phyloP scores from a whole-genome alignment of 2,329 filamentous ascomycete species.

The Parasarocladium wereldwijsianum region DNA sequence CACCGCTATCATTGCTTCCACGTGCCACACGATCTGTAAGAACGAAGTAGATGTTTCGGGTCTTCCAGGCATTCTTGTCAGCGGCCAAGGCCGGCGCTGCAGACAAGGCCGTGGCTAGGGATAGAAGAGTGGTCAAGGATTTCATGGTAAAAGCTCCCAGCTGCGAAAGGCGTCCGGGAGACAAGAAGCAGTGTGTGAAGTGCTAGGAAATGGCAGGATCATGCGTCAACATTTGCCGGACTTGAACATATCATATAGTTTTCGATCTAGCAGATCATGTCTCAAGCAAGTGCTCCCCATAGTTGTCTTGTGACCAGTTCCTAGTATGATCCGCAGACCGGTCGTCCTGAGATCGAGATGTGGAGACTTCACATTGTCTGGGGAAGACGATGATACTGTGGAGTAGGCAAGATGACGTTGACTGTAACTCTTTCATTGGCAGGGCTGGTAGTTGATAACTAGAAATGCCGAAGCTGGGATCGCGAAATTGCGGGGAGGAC shows the following conservation, averaged over 20 bases:
- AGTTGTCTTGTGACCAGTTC: not conserved
- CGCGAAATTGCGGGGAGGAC: not conserved
- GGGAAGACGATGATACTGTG: not conserved
- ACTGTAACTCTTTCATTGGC: too few relatives aligned
- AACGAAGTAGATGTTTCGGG: conserved; percentile 42
- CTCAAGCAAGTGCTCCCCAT: not conserved
- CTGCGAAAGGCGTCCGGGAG: not conserved
- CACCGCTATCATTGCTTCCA: conserved; percentile 24
- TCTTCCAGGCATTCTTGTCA: conserved; percentile 30
- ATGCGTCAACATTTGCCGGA: not conserved
- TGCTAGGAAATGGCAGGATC: not conserved
- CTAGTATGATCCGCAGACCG: not conserved
- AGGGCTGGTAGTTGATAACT: not conserved
- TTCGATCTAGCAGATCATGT: not conserved
- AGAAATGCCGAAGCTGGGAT: not conserved
- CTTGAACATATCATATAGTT: not conserved
- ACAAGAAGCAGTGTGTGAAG: not conserved
- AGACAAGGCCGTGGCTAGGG: conserved; percentile 3
- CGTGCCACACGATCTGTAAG: conserved; percentile 41
- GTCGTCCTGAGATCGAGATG: not conserved
- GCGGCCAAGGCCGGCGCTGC: conserved; percentile 12
- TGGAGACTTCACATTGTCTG: not conserved
- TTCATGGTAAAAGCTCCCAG: conserved; percentile 5
- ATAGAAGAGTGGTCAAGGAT: conserved; percentile 4
- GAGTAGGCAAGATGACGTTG: too few relatives aligned